Percentiles rank a stretch among this genome's conserved stretches.
phyloP scores from a whole-genome alignment of 208 protist species.

The Ichthyophonus hoferi region DNA sequence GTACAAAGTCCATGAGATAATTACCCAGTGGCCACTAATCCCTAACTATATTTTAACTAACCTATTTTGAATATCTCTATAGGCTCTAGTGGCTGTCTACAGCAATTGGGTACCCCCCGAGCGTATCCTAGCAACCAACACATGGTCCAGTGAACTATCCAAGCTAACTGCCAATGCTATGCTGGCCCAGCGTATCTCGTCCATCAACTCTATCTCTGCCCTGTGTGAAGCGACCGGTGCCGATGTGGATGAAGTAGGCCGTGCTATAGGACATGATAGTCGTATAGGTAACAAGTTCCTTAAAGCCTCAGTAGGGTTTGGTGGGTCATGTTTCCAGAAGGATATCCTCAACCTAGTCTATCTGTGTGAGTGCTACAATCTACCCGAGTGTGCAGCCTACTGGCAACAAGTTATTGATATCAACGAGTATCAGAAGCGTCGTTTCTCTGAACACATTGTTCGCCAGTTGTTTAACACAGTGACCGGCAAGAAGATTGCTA shows the following conservation, averaged over 20 bases:
- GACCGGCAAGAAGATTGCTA: conserved; percentile 78
- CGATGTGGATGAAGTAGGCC: conserved; percentile 72
- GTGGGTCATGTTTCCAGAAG: conserved; percentile 93
- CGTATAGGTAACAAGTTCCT: conserved; percentile 88
- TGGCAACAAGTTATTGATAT: conserved; percentile 86
- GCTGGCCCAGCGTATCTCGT: conserved; percentile 91
- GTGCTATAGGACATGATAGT: conserved; percentile 74
- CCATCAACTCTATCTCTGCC: conserved; percentile 86
- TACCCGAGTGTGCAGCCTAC: conserved; percentile 87
- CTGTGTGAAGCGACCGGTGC: conserved; percentile 83
- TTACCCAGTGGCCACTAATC: too few species aligned
- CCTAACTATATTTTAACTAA: too few species aligned
- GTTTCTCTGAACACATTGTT: conserved; percentile 81
- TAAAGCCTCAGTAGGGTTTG: conserved; percentile 77
- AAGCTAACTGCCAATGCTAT: conserved; percentile 94
- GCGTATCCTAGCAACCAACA: conserved; percentile 83
- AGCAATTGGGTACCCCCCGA: conserved; percentile 78
- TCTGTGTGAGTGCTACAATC: conserved; percentile 77
- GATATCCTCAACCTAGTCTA: conserved; percentile 94
- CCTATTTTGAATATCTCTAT: too few species aligned
- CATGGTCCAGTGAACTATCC: conserved; percentile 90
- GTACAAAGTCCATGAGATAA: too few species aligned
- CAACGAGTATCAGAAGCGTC: conserved; percentile 88
- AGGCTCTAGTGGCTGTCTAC: conserved; percentile 75
- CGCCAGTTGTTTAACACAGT: conserved; percentile 83